Percentiles rank a stretch among this genome's conserved stretches.
phyloP scores from a whole-genome alignment of 2,329 filamentous ascomycete species.

The Periconia sp. region DNA sequence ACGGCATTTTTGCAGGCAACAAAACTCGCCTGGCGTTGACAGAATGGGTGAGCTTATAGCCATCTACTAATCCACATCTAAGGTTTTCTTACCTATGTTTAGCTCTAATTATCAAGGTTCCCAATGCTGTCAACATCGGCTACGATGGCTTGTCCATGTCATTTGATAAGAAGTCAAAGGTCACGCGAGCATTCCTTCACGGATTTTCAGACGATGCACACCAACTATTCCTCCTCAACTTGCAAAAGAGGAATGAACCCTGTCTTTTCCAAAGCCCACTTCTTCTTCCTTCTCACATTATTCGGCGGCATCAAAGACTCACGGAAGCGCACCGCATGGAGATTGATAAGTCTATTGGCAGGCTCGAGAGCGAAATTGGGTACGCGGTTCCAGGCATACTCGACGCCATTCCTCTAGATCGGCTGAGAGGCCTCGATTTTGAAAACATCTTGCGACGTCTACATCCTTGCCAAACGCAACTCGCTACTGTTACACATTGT shows the following conservation, averaged over 20 bases:
- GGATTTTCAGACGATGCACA: constrained; percentile 6
- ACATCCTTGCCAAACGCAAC: constrained; percentile 15
- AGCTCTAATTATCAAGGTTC: constrained; percentile 15
- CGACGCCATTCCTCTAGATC: background rate
- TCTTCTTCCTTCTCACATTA: constrained; percentile 8
- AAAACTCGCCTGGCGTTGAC: background rate
- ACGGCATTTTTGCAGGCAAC: constrained; percentile 1
- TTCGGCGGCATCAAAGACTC: constrained; percentile 6
- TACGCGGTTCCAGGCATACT: constrained; percentile 15
- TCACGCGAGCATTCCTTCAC: constrained; percentile 11
- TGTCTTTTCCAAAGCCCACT: constrained; percentile 9
- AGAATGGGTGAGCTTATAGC: constrained; percentile 5
- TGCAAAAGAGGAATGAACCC: background rate
- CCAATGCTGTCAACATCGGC: constrained; percentile 10
- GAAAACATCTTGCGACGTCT: constrained; percentile 8
- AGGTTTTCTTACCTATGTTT: too few relatives aligned
- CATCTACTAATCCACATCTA: background rate
- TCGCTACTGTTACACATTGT: constrained; percentile 3
- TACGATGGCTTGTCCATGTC: constrained; percentile 15
- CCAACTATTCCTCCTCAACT: background rate
- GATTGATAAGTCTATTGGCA: constrained; percentile 7
- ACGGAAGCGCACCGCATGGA: constrained; percentile 11
- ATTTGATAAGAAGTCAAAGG: constrained; percentile 4
- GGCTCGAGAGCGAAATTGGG: constrained; percentile 11
- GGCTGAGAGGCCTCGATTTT: constrained; percentile 5